These are phyloP conservation scores for Pleurotus tuber-regium DNA, from an alignment of 768 basidiomycete genomes.

Conservation along the genomic window DNA sequence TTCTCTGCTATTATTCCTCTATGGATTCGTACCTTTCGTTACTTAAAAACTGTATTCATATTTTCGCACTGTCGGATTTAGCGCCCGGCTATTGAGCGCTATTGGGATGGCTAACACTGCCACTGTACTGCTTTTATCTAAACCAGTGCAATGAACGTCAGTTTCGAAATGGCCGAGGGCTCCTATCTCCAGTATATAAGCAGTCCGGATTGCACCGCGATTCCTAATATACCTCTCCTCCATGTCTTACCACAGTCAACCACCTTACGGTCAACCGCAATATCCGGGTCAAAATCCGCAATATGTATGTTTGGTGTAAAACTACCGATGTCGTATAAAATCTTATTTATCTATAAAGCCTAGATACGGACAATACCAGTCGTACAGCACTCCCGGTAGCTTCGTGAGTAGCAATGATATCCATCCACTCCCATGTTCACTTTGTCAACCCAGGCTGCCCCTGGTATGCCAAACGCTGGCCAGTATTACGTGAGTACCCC, in stretches of 20 bases:
- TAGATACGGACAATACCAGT: background rate
- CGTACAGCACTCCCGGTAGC: background rate
- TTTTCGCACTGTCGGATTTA: background rate
- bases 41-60: background rate
- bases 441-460: too few relatives aligned
- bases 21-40: too few relatives aligned
- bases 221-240: background rate
- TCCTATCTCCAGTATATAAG: background rate
- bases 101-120: too few relatives aligned
- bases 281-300: background rate
- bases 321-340: background rate
- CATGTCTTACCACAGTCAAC: background rate
- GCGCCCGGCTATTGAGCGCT: too few relatives aligned
- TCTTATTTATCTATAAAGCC: background rate
- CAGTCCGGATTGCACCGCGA: background rate
- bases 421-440: background rate
- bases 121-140: background rate
- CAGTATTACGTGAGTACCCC: conserved; percentile 1
- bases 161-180: too few relatives aligned
- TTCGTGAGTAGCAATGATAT: background rate
- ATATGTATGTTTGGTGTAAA: background rate
- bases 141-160: too few relatives aligned
- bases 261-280: background rate
- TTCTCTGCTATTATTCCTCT: too few relatives aligned
- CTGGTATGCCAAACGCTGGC: background rate